These are phyloP conservation scores for Saitozyma sp. DNA, from an alignment of 768 basidiomycete genomes.

Conservation along the genomic window DNA sequence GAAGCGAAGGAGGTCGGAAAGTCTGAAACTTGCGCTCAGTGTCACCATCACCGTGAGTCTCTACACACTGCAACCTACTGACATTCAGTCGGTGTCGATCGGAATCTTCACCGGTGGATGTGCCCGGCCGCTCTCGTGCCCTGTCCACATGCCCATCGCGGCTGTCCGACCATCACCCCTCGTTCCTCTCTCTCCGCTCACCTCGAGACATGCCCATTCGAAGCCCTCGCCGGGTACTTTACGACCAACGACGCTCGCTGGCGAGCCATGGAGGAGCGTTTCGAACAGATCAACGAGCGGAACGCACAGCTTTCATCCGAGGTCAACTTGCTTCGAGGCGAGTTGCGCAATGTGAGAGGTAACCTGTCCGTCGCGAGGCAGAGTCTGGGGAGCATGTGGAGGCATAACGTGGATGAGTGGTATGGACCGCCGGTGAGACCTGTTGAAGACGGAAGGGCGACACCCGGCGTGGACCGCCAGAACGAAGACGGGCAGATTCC, in stretches of 20 bases:
- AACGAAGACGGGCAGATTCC: too few species aligned
- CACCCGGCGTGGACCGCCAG: too few species aligned
- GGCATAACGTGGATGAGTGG: too few species aligned
- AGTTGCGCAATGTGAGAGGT: too few species aligned
- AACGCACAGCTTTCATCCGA: too few species aligned
- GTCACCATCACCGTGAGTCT: constrained; percentile 24
- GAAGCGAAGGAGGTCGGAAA: not conserved
- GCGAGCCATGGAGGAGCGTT: constrained; percentile 16
- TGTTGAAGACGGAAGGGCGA: too few species aligned
- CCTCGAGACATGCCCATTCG: constrained; percentile 31
- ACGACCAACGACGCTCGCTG: constrained; percentile 19
- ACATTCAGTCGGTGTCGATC: constrained; percentile 16
- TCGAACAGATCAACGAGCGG: too few species aligned
- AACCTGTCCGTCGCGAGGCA: too few species aligned
- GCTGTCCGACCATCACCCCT: constrained; percentile 26
- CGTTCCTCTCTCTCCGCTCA: constrained; percentile 22
- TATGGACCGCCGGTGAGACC: too few species aligned
- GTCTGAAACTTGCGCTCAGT: constrained; percentile 11
- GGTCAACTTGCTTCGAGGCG: too few species aligned
- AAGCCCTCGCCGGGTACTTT: constrained; percentile 26
- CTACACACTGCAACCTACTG: not conserved
- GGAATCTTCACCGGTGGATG: constrained; percentile 26
- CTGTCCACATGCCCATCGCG: constrained; percentile 26
- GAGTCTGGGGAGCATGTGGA: too few species aligned
- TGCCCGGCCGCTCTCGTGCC: constrained; percentile 28